These are phyloP conservation scores for Esteya vermicola DNA, from an alignment of 2,329 filamentous ascomycete species.

Conservation along the genomic window DNA sequence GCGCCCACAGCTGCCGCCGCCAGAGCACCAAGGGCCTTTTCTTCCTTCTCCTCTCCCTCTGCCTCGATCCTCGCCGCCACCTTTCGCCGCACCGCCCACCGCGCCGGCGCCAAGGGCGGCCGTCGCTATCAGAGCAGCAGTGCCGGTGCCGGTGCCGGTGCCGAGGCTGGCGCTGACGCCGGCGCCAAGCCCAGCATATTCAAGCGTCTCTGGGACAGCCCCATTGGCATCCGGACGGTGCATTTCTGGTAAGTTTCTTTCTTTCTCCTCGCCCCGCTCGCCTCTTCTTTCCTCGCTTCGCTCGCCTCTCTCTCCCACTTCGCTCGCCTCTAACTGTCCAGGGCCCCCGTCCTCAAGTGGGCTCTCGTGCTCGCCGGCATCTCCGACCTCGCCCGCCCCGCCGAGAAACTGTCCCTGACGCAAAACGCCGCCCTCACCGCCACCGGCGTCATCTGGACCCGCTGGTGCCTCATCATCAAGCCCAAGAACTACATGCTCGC, in stretches of 20 bases:
- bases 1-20: background rate
- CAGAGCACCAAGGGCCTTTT: background rate
- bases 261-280: background rate
- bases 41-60: slow-evolving; percentile 16
- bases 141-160: slow-evolving; percentile 19
- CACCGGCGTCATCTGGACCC: slow-evolving; percentile 93
- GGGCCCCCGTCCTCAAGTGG: slow-evolving; percentile 98
- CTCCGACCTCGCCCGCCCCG: slow-evolving; percentile 81
- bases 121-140: slow-evolving; percentile 46
- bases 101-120: slow-evolving; percentile 20
- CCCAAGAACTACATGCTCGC: slow-evolving; percentile 90
- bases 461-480: slow-evolving; percentile 96
- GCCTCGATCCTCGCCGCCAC: slow-evolving; percentile 23
- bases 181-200: slow-evolving; percentile 43
- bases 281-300: background rate
- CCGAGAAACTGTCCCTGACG: slow-evolving; percentile 81
- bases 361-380: slow-evolving; percentile 81
- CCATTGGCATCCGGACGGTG: slow-evolving; percentile 77
- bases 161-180: too few species aligned
- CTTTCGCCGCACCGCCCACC: slow-evolving; percentile 31
- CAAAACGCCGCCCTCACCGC: slow-evolving; percentile 83
- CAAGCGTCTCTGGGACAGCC: slow-evolving; percentile 72
- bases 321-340: slow-evolving; percentile 18
- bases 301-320: background rate
- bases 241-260: slow-evolving; percentile 70